These are phyloP conservation scores for Penicillium corylophilum DNA, from an alignment of 2,329 filamentous ascomycete species.

Conservation along the genomic window DNA sequence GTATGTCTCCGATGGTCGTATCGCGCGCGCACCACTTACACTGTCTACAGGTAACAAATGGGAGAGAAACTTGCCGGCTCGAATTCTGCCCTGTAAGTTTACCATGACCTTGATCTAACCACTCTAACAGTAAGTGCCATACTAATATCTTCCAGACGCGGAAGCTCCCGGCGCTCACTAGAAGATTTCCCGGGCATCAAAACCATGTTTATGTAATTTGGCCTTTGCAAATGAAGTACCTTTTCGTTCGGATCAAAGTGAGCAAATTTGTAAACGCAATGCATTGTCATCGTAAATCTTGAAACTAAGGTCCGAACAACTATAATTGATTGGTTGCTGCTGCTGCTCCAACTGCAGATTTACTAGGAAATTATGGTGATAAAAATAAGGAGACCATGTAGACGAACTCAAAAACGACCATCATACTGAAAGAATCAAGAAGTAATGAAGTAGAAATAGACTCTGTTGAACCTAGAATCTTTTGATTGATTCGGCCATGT, in stretches of 20 bases:
- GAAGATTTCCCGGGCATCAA: not conserved
- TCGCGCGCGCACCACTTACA: constrained; percentile 16
- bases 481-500: constrained; percentile 26
- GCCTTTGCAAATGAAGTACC: not conserved
- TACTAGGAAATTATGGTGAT: too few relatives aligned
- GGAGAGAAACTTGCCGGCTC: constrained; percentile 85
- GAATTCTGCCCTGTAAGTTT: constrained; percentile 74
- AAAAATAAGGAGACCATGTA: too few relatives aligned
- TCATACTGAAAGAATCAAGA: not conserved
- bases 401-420: not conserved
- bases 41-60: constrained; percentile 76
- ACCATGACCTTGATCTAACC: too few relatives aligned
- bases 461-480: constrained; percentile 21
- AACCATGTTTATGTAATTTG: not conserved
- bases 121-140: not conserved
- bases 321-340: too few relatives aligned
- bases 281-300: too few relatives aligned
- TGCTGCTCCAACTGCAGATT: too few relatives aligned
- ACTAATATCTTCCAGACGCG: constrained; percentile 21
- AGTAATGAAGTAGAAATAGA: not conserved
- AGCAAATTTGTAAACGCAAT: not conserved
- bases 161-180: constrained; percentile 26
- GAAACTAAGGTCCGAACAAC: too few relatives aligned
- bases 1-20: constrained; percentile 51
- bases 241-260: not conserved